Evolutionary conservation across 2,329 filamentous ascomycete genomes (phyloP).

Genomic region (Aspergillus fumigatiaffinis): DNA sequence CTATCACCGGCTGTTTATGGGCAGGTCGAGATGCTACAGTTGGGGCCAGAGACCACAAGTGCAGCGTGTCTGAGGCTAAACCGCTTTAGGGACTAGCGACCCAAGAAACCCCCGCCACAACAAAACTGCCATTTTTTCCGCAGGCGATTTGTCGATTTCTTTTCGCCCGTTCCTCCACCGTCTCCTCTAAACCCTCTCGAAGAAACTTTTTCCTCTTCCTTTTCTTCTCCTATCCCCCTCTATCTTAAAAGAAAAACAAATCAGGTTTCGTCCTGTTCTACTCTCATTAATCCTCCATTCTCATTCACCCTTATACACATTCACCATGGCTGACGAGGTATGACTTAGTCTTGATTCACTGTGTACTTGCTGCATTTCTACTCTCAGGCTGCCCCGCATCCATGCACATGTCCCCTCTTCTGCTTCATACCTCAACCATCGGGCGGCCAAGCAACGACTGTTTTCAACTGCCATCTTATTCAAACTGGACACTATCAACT

Average conservation of each 20-base stretch:
- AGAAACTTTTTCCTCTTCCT: conserved; percentile 18
- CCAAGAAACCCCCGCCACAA: conserved; percentile 29
- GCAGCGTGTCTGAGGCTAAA: conserved; percentile 18
- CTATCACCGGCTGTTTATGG: neutral
- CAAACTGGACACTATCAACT: conserved; percentile 8
- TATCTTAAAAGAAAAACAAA: conserved; percentile 14
- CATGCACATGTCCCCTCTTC: conserved; percentile 13
- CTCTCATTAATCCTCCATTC: conserved; percentile 12
- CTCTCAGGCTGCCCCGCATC: conserved; percentile 29
- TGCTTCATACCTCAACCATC: conserved; percentile 5
- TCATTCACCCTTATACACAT: conserved; percentile 19
- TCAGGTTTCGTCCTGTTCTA: conserved; percentile 6
- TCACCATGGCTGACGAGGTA: conserved; percentile 67
- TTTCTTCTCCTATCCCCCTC: conserved; percentile 16
- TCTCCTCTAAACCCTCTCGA: conserved; percentile 18
- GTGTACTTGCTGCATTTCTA: conserved; percentile 17
- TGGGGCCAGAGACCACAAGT: neutral
- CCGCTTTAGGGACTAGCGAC: conserved; percentile 22
- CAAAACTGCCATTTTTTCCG: conserved; percentile 27
- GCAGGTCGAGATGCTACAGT: conserved; percentile 10
- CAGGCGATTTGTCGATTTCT: conserved; percentile 24
- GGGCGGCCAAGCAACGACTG: neutral
- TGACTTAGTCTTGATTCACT: conserved; percentile 27
- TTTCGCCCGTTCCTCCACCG: conserved; percentile 17
- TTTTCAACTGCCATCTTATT: neutral